Evolutionary conservation across 768 basidiomycete genomes (phyloP).

Genomic region (Rhodocollybia butyracea): DNA sequence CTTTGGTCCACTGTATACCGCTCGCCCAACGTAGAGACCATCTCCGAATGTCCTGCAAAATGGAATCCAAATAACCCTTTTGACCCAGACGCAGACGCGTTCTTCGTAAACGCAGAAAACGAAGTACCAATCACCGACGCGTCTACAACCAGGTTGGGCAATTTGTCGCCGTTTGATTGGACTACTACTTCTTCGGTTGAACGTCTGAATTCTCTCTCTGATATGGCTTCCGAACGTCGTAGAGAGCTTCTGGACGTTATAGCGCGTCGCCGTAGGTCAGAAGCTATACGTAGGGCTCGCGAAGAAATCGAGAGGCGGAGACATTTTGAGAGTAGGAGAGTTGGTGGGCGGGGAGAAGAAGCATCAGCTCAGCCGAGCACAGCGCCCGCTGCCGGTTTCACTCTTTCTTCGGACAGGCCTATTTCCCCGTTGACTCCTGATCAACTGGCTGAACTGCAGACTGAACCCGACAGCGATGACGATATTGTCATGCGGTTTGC

Average conservation of each 20-base stretch:
- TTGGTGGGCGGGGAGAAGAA: too few relatives aligned
- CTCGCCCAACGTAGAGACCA: neutral
- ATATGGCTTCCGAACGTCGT: neutral
- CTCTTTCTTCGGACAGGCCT: neutral
- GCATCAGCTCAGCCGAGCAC: neutral
- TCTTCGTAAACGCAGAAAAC: neutral
- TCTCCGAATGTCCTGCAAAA: neutral
- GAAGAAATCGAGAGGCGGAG: neutral
- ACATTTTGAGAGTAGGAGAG: too few relatives aligned
- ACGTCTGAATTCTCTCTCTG: neutral
- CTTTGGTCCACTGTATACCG: neutral
- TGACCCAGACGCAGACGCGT: conserved; percentile 1
- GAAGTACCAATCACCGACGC: neutral
- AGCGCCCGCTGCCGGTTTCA: neutral
- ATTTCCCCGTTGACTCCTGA: neutral
- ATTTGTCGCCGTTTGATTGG: neutral
- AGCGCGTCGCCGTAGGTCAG: neutral
- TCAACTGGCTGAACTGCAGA: neutral
- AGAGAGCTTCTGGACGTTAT: neutral
- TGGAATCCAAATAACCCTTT: neutral
- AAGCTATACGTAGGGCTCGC: neutral
- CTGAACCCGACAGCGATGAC: neutral
- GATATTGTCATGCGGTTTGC: neutral
- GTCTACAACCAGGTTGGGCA: too few relatives aligned
- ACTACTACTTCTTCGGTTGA: neutral